These are phyloP conservation scores for Hibiscus mutabilis DNA, from an alignment of 345 rosid species.

Conservation along the genomic window DNA sequence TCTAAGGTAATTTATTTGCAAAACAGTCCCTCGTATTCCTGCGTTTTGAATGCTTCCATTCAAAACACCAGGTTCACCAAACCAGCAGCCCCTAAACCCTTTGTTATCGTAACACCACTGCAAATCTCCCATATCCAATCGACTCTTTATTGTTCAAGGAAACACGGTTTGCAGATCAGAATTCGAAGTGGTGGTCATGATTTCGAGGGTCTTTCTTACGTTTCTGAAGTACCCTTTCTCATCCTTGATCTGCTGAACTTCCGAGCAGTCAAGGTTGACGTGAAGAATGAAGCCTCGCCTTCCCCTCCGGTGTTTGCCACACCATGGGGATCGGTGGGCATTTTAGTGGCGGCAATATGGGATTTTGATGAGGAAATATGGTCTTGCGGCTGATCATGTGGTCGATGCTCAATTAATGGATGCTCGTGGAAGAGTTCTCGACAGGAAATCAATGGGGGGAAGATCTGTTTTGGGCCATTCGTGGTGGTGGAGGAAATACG, in stretches of 20 bases:
- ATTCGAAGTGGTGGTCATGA: slow-evolving; percentile 13
- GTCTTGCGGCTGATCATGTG: slow-evolving; percentile 9
- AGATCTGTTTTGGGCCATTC: slow-evolving; percentile 10
- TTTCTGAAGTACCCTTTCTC: neutral
- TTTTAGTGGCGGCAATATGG: neutral
- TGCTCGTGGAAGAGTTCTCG: slow-evolving; percentile 1
- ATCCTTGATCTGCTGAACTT: slow-evolving; percentile 2
- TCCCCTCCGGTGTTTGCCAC: neutral
- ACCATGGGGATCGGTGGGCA: neutral
- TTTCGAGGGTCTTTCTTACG: slow-evolving; percentile 7
- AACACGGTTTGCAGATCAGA: slow-evolving; percentile 1
- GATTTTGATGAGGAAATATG: neutral
- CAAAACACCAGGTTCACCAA: slow-evolving; percentile 8
- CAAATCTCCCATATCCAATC: neutral
- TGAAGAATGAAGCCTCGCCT: neutral
- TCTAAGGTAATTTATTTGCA: neutral
- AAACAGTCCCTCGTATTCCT: neutral
- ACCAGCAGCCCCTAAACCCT: neutral
- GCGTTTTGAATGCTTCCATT: neutral
- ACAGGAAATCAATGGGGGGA: slow-evolving; percentile 12
- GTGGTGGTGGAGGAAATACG: slow-evolving; percentile 2
- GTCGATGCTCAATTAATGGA: slow-evolving; percentile 2
- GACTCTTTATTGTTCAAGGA: neutral
- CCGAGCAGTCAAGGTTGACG: neutral
- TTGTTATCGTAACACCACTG: neutral